These are phyloP conservation scores for Schwanniomyces etchellsii DNA, from an alignment of 1,139 yeast genomes.

Conservation along the genomic window DNA sequence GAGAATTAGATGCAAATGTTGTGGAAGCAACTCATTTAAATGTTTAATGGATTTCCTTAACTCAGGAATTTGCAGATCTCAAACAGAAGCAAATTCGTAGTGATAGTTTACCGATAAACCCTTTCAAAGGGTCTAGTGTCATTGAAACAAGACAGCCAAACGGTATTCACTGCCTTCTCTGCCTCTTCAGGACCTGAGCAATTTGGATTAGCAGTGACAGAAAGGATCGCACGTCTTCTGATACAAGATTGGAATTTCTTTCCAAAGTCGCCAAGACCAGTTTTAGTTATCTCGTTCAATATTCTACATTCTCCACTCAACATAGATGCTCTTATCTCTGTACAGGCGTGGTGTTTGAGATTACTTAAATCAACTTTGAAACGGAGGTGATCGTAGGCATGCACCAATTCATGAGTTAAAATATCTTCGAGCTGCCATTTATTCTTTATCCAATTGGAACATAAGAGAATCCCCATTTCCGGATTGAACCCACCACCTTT, in stretches of 20 bases:
- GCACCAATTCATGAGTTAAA: slow-evolving; percentile 86
- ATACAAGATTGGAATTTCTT: slow-evolving; percentile 91
- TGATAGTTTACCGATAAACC: slow-evolving; percentile 67
- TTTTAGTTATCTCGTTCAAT: slow-evolving; percentile 74
- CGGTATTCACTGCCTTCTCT: slow-evolving; percentile 70
- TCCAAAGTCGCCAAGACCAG: slow-evolving; percentile 55
- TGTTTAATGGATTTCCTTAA: too few species aligned
- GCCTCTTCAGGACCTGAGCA: slow-evolving; percentile 75
- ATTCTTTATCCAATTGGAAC: slow-evolving; percentile 76
- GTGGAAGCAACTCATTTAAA: too few species aligned
- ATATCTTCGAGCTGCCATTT: slow-evolving; percentile 89
- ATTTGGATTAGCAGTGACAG: slow-evolving; percentile 81
- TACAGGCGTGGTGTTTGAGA: slow-evolving; percentile 91
- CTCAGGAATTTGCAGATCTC: too few species aligned
- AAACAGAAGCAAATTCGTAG: too few species aligned
- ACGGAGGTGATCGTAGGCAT: slow-evolving; percentile 85
- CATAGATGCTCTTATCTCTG: slow-evolving; percentile 91
- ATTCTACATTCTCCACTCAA: slow-evolving; percentile 94
- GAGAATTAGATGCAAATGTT: too few species aligned
- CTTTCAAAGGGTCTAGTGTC: slow-evolving; percentile 96
- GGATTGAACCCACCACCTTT: slow-evolving; percentile 96
- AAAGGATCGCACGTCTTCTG: slow-evolving; percentile 75
- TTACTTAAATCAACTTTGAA: slow-evolving; percentile 82
- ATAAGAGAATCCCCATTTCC: slow-evolving; percentile 74
- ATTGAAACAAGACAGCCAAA: slow-evolving; percentile 88